These are phyloP conservation scores for Candida dajiaensis DNA, from an alignment of 805 yeast species.

Conservation along the genomic window DNA sequence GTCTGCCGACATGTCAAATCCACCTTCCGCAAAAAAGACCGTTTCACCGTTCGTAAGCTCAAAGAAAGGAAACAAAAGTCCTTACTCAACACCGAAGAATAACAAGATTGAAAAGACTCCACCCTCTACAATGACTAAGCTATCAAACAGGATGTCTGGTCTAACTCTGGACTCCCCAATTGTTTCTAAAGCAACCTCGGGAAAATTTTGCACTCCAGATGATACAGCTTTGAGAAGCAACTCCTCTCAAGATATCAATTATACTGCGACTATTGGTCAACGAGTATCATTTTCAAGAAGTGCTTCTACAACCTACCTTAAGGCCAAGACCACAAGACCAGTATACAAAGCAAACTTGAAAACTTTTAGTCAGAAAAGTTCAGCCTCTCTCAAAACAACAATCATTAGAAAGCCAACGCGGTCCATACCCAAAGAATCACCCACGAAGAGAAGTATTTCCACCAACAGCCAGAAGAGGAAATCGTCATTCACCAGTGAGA, in stretches of 20 bases:
- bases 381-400: background rate
- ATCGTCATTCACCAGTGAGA: conserved; percentile 3
- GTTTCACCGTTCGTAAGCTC: background rate
- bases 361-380: background rate
- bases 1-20: background rate
- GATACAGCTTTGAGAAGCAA: background rate
- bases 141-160: conserved; percentile 10
- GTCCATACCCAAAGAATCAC: conserved; percentile 1
- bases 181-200: background rate
- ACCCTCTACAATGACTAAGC: conserved; percentile 17
- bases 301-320: background rate
- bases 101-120: conserved; percentile 2
- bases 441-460: conserved; percentile 8
- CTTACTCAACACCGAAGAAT: background rate
- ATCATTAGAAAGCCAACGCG: background rate
- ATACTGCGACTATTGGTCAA: background rate
- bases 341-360: background rate
- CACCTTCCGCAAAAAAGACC: background rate
- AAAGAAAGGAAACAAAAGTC: background rate
- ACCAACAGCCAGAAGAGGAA: background rate
- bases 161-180: conserved; percentile 10
- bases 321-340: background rate
- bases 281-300: background rate
- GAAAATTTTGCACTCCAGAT: background rate
- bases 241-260: no score